Conservation (phyloP, 2,329 filamentous ascomycete genomes). For the Talaromyces sp. region DNA sequence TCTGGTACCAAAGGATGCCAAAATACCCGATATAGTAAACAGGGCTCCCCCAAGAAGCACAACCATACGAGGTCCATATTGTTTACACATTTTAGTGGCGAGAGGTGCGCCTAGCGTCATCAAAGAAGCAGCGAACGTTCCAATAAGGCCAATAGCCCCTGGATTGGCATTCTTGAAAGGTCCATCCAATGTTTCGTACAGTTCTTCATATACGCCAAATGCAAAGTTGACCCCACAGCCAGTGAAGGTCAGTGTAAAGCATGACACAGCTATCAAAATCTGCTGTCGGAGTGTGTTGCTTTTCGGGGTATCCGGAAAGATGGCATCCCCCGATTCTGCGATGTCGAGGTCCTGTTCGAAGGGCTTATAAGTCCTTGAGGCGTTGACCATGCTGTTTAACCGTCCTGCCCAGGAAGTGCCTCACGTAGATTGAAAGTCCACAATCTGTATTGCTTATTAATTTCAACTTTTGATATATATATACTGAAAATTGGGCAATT, state of each 20-base stretch:
- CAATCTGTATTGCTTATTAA: too few relatives aligned
- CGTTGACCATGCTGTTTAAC: neutral
- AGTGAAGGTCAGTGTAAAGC: conserved; percentile 32
- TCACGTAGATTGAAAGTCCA: too few relatives aligned
- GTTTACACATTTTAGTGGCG: conserved; percentile 32
- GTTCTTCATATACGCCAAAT: conserved; percentile 40
- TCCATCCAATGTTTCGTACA: conserved; percentile 34
- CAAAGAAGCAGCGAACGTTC: conserved; percentile 32
- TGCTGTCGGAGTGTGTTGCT: too few relatives aligned
- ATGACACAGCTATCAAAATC: neutral
- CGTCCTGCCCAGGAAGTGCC: too few relatives aligned
- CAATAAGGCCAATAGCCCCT: conserved; percentile 37
- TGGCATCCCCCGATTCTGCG: neutral
- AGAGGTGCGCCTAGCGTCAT: conserved; percentile 37
- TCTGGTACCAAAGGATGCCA: conserved; percentile 30
- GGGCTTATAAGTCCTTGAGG: neutral
- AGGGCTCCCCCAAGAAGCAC: conserved; percentile 31
- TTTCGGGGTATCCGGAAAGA: too few relatives aligned
- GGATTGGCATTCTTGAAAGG: conserved; percentile 34
- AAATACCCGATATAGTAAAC: conserved; percentile 30
- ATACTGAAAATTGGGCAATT: too few relatives aligned
- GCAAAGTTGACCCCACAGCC: conserved; percentile 36
- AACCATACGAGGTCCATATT: conserved; percentile 29
- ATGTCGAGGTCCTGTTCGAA: neutral
- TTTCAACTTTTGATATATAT: too few relatives aligned